These are phyloP conservation scores for Aureoboletus auriporus DNA, from an alignment of 768 basidiomycete species.

Conservation along the genomic window DNA sequence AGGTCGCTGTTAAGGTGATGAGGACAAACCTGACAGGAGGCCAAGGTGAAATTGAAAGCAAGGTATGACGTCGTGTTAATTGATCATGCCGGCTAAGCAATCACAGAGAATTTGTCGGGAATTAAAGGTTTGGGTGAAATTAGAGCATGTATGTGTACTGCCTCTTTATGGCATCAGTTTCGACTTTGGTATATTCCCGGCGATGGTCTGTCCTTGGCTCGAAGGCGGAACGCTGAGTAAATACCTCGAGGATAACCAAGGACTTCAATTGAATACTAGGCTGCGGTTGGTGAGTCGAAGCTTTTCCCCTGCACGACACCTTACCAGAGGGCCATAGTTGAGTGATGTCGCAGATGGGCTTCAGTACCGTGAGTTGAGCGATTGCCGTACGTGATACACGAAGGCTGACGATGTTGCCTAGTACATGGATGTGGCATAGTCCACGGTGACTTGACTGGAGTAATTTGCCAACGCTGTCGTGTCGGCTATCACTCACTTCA, in stretches of 20 bases:
- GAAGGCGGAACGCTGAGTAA: conserved; percentile 26
- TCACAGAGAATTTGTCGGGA: conserved; percentile 13
- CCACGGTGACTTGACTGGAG: conserved; percentile 46
- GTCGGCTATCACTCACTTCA: background rate
- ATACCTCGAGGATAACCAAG: conserved; percentile 18
- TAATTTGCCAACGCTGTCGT: conserved; percentile 11
- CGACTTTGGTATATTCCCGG: conserved; percentile 28
- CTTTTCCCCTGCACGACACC: background rate
- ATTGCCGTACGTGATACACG: too few relatives aligned
- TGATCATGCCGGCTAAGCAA: background rate
- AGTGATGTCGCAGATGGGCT: conserved; percentile 20
- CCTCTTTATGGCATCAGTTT: conserved; percentile 26
- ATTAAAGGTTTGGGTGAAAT: conserved; percentile 22
- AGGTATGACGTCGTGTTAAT: conserved; percentile 1
- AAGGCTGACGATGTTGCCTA: conserved; percentile 1
- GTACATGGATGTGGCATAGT: conserved; percentile 29
- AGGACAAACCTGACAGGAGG: conserved; percentile 13
- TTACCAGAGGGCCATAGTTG: conserved; percentile 9
- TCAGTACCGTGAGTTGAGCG: conserved; percentile 15
- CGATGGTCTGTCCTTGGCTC: conserved; percentile 34
- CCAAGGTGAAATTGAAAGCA: conserved; percentile 7
- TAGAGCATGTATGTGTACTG: conserved; percentile 27
- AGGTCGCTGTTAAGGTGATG: conserved; percentile 28
- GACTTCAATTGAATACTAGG: conserved; percentile 1
- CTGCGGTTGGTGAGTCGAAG: conserved; percentile 14